Evolutionary conservation across 306 rosid genomes (phyloP).

Genomic region (Quercus mongolica): DNA sequence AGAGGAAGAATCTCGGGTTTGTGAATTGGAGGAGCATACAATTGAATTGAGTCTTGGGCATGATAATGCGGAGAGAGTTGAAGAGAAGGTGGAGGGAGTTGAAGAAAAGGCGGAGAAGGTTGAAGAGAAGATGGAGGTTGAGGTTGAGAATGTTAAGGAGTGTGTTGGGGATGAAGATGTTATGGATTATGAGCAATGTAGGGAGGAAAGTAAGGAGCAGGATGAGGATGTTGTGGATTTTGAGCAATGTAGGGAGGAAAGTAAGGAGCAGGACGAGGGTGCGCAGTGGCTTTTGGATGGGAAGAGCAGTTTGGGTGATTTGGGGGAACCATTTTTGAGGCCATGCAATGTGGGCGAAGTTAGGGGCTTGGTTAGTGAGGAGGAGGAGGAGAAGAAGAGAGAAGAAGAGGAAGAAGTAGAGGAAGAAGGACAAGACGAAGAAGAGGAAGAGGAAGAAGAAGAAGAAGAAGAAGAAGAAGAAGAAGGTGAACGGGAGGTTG

Average conservation of each 20-base stretch:
- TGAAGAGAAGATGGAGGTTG: background rate
- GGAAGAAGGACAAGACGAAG: conserved; percentile 28
- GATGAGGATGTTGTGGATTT: conserved; percentile 52
- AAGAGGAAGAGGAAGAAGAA: conserved; percentile 23
- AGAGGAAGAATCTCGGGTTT: background rate
- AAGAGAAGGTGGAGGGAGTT: background rate
- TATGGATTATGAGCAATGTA: conserved; percentile 57
- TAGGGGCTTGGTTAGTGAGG: conserved; percentile 33
- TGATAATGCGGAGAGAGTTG: conserved; percentile 40
- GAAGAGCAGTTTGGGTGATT: conserved; percentile 26
- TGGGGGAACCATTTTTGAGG: conserved; percentile 43
- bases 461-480: conserved; percentile 31
- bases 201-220: conserved; percentile 21
- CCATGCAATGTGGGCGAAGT: conserved; percentile 42
- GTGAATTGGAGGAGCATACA: conserved; percentile 49
- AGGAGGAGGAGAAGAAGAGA: conserved; percentile 29
- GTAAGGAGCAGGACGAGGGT: conserved; percentile 29
- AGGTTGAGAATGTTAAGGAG: conserved; percentile 23
- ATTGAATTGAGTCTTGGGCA: conserved; percentile 59
- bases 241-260: conserved; percentile 41
- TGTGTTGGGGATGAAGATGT: conserved; percentile 34
- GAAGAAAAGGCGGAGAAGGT: background rate
- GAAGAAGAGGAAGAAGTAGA: conserved; percentile 30
- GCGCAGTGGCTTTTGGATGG: conserved; percentile 54
- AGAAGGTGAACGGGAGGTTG: conserved; percentile 41